Evolutionary conservation across 495 filamentous ascomycete species (phyloP), one percentile per base, ranked within the genome.

Genomic region (Venustampulla echinocandica): DNA sequence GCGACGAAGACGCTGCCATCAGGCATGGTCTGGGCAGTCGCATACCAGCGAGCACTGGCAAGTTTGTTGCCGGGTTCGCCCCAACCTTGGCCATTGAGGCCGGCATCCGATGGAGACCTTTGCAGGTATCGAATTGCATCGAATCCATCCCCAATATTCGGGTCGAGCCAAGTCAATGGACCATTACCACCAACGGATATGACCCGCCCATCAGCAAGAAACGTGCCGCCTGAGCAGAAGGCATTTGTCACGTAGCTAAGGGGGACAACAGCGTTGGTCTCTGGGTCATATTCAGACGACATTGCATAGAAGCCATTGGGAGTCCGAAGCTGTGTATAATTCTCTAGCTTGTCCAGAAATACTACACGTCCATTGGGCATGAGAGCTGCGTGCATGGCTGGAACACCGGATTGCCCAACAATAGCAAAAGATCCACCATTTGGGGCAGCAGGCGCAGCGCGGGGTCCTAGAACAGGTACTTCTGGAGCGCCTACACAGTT

Each of bases 291-390:
- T 46, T 79, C 77, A 15, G 73, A 66, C 11, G 75, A 77, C 58
- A 77, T 80, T 1, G 78, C 78, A 46, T 68, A 77, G 33, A 71
- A 68, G 3, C 75, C 75, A 55, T 75, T 69, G 3, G 68, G 42
- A 5, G 77, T 61, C 52, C 64, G 72, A 15, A 81, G 50, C 44
- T 80, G 61, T 6, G 76, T 79, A 53, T 74, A 80, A 47, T 80
- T 72, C 49, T 81, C 77, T 11, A 81, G 64, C 52, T 81, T 81
- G 63, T 82, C 79, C 44, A 81, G 58, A 60, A 82, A 81, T 15
- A 79, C 57, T 4, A 78, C 75, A 23, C 66, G 64, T 4, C 77
- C 79, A 52, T 81, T 80, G 9, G 69, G 71, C 62, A 80, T 59
- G 20, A 81, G 67, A 49, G 63, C 79, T 46, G 77, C 75, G 49